Evolutionary conservation across 2,329 filamentous ascomycete species (phyloP), one percentile per base, ranked within the genome.

Genomic region (Penicillium palitans): DNA sequence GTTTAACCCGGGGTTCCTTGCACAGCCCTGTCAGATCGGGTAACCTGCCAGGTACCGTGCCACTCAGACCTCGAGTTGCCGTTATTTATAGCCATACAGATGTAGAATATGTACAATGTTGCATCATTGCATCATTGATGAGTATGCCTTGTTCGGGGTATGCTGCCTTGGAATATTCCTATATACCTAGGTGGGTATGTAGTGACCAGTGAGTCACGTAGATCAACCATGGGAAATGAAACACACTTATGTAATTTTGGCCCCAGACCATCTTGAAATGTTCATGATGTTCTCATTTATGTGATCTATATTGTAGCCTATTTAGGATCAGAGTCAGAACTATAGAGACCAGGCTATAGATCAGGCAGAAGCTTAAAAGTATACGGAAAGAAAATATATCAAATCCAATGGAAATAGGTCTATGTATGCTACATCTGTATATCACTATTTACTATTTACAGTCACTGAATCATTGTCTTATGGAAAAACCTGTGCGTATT

Each of bases 41-140:
- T 33, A 51, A 54, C n/a, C 39, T 29, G 50, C 55, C 55, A 58
- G 55, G 55, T 58, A 58, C 55, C 50, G 42, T 29, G 17, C 40
- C 54, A 52, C 54, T 57, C 47, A 57, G 48, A 31, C 41, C 47
- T 37, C 24, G 25, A 40, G 19, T 25, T 41, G 6, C 31, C 31
- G 15, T 37, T 49, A 49, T 49, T 49, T 21, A 49, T 25, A 25
- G 19, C 24, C 17, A n/a, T 45, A 21, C 15, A 31, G 21, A 21
- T 33, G 12, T 13, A 31, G n/a, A 1, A 39, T 12, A 31, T 21
- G 27, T 17, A 42, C 40, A 7, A 27, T 13, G 6, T 19, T 29
- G 17, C 25, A 45, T 13, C 15, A 21, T 42, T 52, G 27, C 39
- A 52, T 44, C 40, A 45, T 31, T 29, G 4, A 33, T 25, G 37